These are phyloP conservation scores for Salix dunnii DNA, from an alignment of 345 rosid genomes.

Conservation along the genomic window DNA sequence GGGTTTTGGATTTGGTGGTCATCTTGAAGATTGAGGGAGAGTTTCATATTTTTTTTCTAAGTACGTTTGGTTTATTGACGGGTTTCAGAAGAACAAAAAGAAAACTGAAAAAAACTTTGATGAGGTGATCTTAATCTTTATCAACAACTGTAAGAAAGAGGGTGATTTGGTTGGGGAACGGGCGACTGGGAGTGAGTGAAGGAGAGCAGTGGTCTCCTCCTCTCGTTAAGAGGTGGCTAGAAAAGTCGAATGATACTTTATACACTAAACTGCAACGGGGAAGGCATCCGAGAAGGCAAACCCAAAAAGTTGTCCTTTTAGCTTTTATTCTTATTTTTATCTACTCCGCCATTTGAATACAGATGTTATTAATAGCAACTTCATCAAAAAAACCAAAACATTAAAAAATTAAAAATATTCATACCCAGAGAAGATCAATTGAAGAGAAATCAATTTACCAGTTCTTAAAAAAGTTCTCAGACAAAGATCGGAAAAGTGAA, in stretches of 20 bases:
- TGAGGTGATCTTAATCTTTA: background rate
- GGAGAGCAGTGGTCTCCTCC: background rate
- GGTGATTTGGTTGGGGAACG: background rate
- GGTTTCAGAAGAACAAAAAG: background rate
- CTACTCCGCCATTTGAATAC: too few relatives aligned
- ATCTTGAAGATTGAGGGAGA: conserved; percentile 45
- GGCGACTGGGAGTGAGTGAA: background rate
- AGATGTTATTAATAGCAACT: too few relatives aligned
- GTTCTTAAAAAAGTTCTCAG: background rate
- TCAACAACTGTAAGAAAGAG: background rate
- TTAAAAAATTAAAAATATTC: too few relatives aligned
- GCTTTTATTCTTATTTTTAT: too few relatives aligned
- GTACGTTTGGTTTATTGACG: background rate
- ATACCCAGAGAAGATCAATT: background rate
- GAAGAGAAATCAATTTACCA: background rate
- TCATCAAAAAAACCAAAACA: too few relatives aligned
- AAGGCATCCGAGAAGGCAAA: too few relatives aligned
- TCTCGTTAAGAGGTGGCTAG: background rate
- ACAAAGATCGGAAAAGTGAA: background rate
- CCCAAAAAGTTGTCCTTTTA: too few relatives aligned
- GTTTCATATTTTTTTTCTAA: conserved; percentile 37
- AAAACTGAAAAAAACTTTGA: background rate
- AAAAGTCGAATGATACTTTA: background rate
- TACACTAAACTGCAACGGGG: too few relatives aligned
- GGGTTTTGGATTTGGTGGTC: conserved; percentile 13